Evolutionary conservation across 306 rosid species (phyloP).

Genomic region (Bauhinia variegata): DNA sequence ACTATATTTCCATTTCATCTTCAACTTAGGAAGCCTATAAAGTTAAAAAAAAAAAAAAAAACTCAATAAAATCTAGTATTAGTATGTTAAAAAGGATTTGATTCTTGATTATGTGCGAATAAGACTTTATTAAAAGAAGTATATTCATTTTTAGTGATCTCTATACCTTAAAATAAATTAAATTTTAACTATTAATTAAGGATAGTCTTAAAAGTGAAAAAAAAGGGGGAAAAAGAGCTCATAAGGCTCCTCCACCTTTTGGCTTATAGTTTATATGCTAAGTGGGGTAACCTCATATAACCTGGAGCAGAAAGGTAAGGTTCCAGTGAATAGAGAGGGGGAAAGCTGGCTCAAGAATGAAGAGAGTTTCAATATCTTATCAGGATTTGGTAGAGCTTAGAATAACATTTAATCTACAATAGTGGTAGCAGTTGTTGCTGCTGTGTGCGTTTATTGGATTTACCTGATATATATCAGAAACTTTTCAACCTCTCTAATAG

Average conservation of each 20-base stretch:
- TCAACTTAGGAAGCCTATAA: not conserved
- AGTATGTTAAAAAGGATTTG: too few species aligned
- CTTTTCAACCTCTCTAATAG: slow-evolving; percentile 48
- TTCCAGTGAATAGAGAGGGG: slow-evolving; percentile 24
- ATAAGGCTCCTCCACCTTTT: not conserved
- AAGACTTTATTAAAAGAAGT: too few species aligned
- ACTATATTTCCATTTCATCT: not conserved
- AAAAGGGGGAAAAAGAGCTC: not conserved
- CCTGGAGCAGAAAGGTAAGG: slow-evolving; percentile 39
- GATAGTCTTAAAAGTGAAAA: too few species aligned
- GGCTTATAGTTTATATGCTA: slow-evolving; percentile 5
- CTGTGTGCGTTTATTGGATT: slow-evolving; percentile 25
- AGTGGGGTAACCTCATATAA: slow-evolving; percentile 32
- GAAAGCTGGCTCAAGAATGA: slow-evolving; percentile 6
- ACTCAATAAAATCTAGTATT: too few species aligned
- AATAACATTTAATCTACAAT: slow-evolving; percentile 33
- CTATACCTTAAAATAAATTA: too few species aligned
- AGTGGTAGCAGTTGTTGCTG: slow-evolving; percentile 57
- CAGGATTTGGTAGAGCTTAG: slow-evolving; percentile 47
- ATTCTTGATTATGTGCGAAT: too few species aligned
- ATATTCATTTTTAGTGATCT: too few species aligned
- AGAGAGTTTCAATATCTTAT: slow-evolving; percentile 30
- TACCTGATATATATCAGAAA: slow-evolving; percentile 7
- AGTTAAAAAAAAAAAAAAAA: not conserved
- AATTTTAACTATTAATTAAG: too few species aligned